Evolutionary conservation across 2,329 filamentous ascomycete species (phyloP).

Genomic region (Mollisia scopiformis): DNA sequence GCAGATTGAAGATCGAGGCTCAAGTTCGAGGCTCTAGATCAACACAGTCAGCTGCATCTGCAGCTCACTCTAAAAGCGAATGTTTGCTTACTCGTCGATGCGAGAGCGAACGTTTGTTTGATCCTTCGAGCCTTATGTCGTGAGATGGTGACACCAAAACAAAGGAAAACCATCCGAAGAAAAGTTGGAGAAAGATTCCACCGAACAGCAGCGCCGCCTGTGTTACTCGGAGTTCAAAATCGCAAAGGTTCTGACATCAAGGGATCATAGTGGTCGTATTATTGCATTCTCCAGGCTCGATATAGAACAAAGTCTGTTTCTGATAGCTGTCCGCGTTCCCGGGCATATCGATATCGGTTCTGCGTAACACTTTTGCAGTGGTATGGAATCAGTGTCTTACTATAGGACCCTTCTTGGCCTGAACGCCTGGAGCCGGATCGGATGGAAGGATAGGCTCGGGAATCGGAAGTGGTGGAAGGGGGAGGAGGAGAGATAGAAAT

Average conservation of each 20-base stretch:
- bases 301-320: not conserved
- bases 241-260: too few species aligned
- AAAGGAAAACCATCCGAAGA: not conserved
- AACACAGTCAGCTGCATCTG: too few species aligned
- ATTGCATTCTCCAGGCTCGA: not conserved
- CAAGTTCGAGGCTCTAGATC: too few species aligned
- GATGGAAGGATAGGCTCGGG: not conserved
- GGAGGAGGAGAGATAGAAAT: too few species aligned
- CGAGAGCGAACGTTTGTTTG: not conserved
- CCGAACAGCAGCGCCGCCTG: too few species aligned
- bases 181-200: not conserved
- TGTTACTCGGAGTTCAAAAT: too few species aligned
- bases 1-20: not conserved
- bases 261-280: not conserved
- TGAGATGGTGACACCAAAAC: not conserved
- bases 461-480: not conserved
- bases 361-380: not conserved
- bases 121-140: not conserved
- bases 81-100: too few species aligned
- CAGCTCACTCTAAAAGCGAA: too few species aligned
- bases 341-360: slow-evolving; percentile 4
- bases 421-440: not conserved
- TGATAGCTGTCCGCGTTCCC: not conserved
- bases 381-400: not conserved
- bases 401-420: not conserved